Evolutionary conservation across 2,329 filamentous ascomycete genomes (phyloP).

Genomic region (Botryotinia calthae): DNA sequence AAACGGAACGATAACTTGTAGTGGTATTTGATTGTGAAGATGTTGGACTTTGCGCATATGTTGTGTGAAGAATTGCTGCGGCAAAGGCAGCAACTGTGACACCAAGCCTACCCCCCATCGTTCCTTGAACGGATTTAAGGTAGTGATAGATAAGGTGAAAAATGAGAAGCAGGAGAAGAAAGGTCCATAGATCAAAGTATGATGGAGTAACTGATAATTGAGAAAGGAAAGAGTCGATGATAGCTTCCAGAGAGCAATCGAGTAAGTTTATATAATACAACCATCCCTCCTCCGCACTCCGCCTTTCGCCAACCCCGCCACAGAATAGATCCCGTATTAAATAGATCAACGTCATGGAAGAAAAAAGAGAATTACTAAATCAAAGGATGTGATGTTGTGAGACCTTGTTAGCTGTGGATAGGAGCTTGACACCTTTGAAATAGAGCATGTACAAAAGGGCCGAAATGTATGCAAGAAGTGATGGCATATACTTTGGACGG

Average conservation of each 20-base stretch:
- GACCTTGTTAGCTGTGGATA: not conserved
- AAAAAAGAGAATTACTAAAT: not conserved
- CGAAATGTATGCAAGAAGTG: not conserved
- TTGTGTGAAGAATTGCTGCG: slow-evolving; percentile 20
- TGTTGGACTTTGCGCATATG: slow-evolving; percentile 26
- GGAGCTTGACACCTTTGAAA: not conserved
- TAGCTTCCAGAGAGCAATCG: not conserved
- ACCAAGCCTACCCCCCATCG: slow-evolving; percentile 23
- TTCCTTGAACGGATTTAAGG: slow-evolving; percentile 3
- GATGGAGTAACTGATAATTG: not conserved
- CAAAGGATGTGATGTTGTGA: not conserved
- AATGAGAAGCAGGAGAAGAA: not conserved
- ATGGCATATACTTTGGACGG: not conserved
- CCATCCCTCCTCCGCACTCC: not conserved
- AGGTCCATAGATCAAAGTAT: not conserved
- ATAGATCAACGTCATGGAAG: not conserved
- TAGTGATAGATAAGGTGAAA: not conserved
- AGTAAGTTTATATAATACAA: slow-evolving; percentile 1
- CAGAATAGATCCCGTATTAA: not conserved
- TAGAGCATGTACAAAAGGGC: not conserved
- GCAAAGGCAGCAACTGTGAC: slow-evolving; percentile 25
- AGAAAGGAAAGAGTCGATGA: not conserved
- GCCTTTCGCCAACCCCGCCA: not conserved
- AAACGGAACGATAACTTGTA: slow-evolving; percentile 35
- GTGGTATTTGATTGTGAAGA: slow-evolving; percentile 21